These are phyloP conservation scores for Lipomyces yamanashiensis DNA, from an alignment of 805 yeast genomes.

Conservation along the genomic window DNA sequence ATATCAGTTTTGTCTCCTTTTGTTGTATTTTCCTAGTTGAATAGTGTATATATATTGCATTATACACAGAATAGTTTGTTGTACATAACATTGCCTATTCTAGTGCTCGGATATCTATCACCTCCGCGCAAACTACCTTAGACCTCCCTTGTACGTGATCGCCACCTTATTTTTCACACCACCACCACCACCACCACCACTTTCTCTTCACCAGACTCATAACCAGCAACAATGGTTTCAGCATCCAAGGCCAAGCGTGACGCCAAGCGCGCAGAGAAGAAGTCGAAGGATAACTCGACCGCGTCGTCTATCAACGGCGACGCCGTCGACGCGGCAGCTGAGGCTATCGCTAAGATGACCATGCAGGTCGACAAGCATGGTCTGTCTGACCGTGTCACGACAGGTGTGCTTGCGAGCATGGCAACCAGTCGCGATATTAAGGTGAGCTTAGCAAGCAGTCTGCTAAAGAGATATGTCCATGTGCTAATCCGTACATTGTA, in stretches of 20 bases:
- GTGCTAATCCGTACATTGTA: background rate
- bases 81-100: background rate
- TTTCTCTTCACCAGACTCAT: background rate
- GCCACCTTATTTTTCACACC: background rate
- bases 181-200: background rate
- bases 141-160: background rate
- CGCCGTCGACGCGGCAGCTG: slow-evolving; percentile 53
- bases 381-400: slow-evolving; percentile 92
- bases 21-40: background rate
- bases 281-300: slow-evolving; percentile 47
- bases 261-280: slow-evolving; percentile 87
- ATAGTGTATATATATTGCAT: background rate
- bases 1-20: background rate
- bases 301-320: slow-evolving; percentile 43
- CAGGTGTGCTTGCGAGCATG: slow-evolving; percentile 93
- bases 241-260: slow-evolving; percentile 98
- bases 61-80: background rate
- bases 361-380: slow-evolving; percentile 94
- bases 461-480: background rate
- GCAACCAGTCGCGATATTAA: slow-evolving; percentile 92
- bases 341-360: slow-evolving; percentile 82
- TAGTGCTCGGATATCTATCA: background rate
- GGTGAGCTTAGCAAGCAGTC: slow-evolving; percentile 51
- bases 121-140: background rate
- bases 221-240: slow-evolving; percentile 51